Percentiles rank a stretch among this genome's conserved stretches.
phyloP scores from a whole-genome alignment of 306 rosid genomes.

The Cyamopsis tetragonoloba region DNA sequence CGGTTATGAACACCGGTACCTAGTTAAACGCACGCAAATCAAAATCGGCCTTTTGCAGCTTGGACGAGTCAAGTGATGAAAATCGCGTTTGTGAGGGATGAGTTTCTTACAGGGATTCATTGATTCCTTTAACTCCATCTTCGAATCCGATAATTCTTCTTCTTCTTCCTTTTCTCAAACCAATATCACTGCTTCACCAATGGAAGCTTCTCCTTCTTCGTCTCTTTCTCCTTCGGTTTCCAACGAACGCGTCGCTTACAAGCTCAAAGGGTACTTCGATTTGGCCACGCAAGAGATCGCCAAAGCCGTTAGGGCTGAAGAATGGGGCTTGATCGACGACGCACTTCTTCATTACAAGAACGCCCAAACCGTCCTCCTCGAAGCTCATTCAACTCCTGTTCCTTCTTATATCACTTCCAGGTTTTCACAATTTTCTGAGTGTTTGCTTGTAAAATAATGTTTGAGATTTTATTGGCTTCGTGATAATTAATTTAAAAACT shows the following conservation, averaged over 20 bases:
- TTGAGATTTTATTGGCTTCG: too few relatives aligned
- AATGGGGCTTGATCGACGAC: constrained; percentile 83
- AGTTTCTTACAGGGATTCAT: constrained; percentile 61
- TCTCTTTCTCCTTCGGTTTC: constrained; percentile 49
- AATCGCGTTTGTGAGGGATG: constrained; percentile 35
- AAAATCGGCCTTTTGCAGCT: neutral
- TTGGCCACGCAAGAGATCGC: constrained; percentile 88
- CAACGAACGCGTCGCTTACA: constrained; percentile 85
- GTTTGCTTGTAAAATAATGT: too few relatives aligned
- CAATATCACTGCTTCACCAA: constrained; percentile 40
- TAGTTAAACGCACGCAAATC: neutral
- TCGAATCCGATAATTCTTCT: constrained; percentile 28
- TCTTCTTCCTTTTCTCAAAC: constrained; percentile 27
- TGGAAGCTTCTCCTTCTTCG: constrained; percentile 52
- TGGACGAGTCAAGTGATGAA: constrained; percentile 13
- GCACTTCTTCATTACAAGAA: constrained; percentile 73
- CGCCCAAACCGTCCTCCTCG: constrained; percentile 72
- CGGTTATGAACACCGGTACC: too few relatives aligned
- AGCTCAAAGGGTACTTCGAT: constrained; percentile 85
- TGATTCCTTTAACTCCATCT: constrained; percentile 60
- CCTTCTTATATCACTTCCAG: constrained; percentile 76
- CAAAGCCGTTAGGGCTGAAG: constrained; percentile 94
- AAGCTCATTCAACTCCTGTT: constrained; percentile 69
- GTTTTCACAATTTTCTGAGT: constrained; percentile 9
- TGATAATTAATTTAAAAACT: too few relatives aligned